A percentile compares a stretch with the other conserved stretches of the same genome.
phyloP scores from a whole-genome alignment of 202 grass and related monocot species.

The Hordeum pubiflorum region DNA sequence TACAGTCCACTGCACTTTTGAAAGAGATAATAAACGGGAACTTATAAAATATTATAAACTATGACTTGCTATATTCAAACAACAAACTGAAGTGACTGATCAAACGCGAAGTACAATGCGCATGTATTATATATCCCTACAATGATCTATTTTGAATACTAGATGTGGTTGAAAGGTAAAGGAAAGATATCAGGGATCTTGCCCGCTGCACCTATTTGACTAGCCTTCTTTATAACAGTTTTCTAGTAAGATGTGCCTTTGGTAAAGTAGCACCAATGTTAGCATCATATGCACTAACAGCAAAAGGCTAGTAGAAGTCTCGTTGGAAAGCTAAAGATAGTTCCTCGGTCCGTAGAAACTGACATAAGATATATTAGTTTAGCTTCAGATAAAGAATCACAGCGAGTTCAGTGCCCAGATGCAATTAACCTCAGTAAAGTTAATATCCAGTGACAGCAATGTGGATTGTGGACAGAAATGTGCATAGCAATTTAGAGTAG shows the following conservation, averaged over 20 bases:
- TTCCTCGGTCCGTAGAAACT: conserved; percentile 6
- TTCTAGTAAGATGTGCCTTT: conserved; percentile 13
- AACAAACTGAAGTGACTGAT: neutral
- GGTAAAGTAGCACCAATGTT: conserved; percentile 22
- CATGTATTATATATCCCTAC: neutral
- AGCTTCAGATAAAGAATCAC: neutral
- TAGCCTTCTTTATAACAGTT: neutral
- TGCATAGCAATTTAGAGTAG: neutral
- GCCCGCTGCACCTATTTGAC: neutral
- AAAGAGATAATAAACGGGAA: neutral
- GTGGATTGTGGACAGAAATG: neutral
- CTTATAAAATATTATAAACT: neutral
- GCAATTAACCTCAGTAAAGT: neutral
- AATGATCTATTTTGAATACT: neutral
- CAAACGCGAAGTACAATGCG: neutral
- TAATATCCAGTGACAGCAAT: neutral
- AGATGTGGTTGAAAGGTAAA: conserved; percentile 7
- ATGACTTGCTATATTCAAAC: conserved; percentile 1
- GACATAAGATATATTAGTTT: conserved; percentile 17
- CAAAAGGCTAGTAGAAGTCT: conserved; percentile 5
- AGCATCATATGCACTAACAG: conserved; percentile 17
- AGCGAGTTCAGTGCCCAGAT: conserved; percentile 2
- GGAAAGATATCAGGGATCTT: conserved; percentile 23
- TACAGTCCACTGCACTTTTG: neutral
- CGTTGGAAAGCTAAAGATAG: conserved; percentile 23